These are phyloP conservation scores for Penicillium longicatenatum DNA, from an alignment of 495 filamentous ascomycete species.

Conservation along the genomic window DNA sequence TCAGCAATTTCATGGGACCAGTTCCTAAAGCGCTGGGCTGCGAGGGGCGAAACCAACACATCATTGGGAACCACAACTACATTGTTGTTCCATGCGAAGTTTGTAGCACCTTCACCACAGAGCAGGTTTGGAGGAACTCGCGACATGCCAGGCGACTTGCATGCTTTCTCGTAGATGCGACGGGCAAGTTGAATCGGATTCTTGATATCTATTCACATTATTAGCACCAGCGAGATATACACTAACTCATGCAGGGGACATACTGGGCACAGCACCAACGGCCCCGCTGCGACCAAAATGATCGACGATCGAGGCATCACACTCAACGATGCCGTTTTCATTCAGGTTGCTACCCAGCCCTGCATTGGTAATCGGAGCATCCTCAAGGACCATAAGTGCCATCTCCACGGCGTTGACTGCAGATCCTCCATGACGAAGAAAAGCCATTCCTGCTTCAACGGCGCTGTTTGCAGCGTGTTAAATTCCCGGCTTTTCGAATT, in stretches of 20 bases:
- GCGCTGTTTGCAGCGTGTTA: slow-evolving; percentile 58
- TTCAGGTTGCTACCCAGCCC: slow-evolving; percentile 95
- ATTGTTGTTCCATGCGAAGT: slow-evolving; percentile 79
- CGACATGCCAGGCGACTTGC: slow-evolving; percentile 69
- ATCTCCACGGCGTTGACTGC: slow-evolving; percentile 92
- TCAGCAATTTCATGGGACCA: slow-evolving; percentile 77
- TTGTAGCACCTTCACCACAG: slow-evolving; percentile 77
- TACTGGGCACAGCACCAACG: slow-evolving; percentile 86
- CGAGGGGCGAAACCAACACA: slow-evolving; percentile 70
- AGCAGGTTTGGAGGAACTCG: slow-evolving; percentile 93
- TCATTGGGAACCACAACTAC: slow-evolving; percentile 70
- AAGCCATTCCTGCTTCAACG: slow-evolving; percentile 72
- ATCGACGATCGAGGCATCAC: slow-evolving; percentile 91
- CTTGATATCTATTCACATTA: slow-evolving; percentile 66
- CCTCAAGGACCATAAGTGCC: slow-evolving; percentile 83
- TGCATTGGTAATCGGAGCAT: slow-evolving; percentile 93
- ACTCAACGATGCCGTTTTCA: slow-evolving; percentile 87
- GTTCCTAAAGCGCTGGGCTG: slow-evolving; percentile 69
- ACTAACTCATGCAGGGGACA: slow-evolving; percentile 31
- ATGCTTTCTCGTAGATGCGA: slow-evolving; percentile 73
- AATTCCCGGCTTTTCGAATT: background rate
- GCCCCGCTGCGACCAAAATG: slow-evolving; percentile 89
- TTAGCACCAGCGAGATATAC: slow-evolving; percentile 7
- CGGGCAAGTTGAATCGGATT: slow-evolving; percentile 91
- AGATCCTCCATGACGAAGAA: slow-evolving; percentile 74